Evolutionary conservation across 176 grass and related monocot species (phyloP).

Genomic region (Zoysia japonica): DNA sequence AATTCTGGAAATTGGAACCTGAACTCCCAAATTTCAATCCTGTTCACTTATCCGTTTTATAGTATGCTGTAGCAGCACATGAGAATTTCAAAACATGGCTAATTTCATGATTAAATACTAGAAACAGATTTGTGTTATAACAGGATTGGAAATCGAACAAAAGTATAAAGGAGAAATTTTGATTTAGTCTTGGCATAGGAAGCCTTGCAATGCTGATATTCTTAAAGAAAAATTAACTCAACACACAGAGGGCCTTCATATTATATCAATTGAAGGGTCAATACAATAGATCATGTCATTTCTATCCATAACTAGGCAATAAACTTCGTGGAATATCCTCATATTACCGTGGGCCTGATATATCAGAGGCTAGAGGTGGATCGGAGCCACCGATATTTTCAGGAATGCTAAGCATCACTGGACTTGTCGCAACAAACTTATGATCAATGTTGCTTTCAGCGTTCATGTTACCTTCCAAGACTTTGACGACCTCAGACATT

Average conservation of each 20-base stretch:
- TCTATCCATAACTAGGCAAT: neutral
- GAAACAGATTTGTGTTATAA: neutral
- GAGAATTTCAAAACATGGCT: neutral
- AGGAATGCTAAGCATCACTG: neutral
- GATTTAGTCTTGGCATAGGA: neutral
- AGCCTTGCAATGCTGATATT: neutral
- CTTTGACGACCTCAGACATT: conserved; percentile 55
- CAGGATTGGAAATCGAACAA: neutral
- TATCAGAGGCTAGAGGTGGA: conserved; percentile 20
- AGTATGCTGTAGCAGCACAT: neutral
- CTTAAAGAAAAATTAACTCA: neutral
- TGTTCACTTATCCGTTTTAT: neutral
- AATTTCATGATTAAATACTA: neutral
- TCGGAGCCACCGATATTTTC: conserved; percentile 7
- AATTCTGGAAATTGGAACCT: neutral
- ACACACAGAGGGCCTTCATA: neutral
- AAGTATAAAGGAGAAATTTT: neutral
- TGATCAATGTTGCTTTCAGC: conserved; percentile 35
- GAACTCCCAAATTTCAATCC: neutral
- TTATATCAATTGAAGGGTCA: neutral
- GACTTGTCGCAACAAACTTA: conserved; percentile 28
- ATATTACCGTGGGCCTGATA: conserved; percentile 43
- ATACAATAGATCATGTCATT: neutral
- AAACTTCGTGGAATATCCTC: neutral
- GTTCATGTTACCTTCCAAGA: conserved; percentile 42